Percentiles rank a stretch among this genome's conserved stretches.
These are phyloP conservation scores for Herpetospermum pedunculosum DNA, from an alignment of 306 rosid genomes.

Conservation along the genomic window DNA sequence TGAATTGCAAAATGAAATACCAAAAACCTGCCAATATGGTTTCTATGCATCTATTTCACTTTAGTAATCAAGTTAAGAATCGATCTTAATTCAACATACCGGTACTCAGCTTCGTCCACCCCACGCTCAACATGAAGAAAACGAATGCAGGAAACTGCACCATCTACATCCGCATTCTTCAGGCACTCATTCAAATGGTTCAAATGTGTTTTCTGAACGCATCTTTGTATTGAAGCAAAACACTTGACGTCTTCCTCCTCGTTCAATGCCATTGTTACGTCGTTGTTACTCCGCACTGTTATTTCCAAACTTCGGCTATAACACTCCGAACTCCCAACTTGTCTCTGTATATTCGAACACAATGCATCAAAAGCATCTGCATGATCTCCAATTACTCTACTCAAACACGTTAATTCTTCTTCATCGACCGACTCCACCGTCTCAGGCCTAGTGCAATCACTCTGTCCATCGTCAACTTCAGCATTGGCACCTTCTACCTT, in stretches of 20 bases:
- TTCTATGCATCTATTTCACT: not conserved
- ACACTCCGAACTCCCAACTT: slow-evolving; percentile 42
- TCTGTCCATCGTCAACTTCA: slow-evolving; percentile 13
- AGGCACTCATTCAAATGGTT: slow-evolving; percentile 49
- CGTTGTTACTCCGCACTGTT: slow-evolving; percentile 23
- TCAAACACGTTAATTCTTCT: slow-evolving; percentile 44
- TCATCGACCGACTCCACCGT: slow-evolving; percentile 32
- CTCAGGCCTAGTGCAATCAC: slow-evolving; percentile 13
- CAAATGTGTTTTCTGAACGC: slow-evolving; percentile 62
- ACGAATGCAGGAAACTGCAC: slow-evolving; percentile 49
- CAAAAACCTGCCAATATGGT: not conserved
- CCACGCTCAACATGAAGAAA: slow-evolving; percentile 66
- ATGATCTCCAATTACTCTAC: slow-evolving; percentile 41
- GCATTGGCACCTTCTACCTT: slow-evolving; percentile 21
- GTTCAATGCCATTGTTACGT: slow-evolving; percentile 3
- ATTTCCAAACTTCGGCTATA: slow-evolving; percentile 42
- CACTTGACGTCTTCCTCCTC: slow-evolving; percentile 49
- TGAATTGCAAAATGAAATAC: not conserved
- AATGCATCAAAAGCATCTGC: slow-evolving; percentile 61
- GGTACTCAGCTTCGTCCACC: slow-evolving; percentile 58
- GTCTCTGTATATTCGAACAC: slow-evolving; percentile 54
- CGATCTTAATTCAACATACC: slow-evolving; percentile 35
- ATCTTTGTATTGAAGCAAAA: slow-evolving; percentile 45
- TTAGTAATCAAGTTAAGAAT: not conserved
- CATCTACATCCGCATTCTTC: slow-evolving; percentile 37